phyloP scores from a whole-genome alignment of 1,284 basidiomycete species.

The Boletus mariae region DNA sequence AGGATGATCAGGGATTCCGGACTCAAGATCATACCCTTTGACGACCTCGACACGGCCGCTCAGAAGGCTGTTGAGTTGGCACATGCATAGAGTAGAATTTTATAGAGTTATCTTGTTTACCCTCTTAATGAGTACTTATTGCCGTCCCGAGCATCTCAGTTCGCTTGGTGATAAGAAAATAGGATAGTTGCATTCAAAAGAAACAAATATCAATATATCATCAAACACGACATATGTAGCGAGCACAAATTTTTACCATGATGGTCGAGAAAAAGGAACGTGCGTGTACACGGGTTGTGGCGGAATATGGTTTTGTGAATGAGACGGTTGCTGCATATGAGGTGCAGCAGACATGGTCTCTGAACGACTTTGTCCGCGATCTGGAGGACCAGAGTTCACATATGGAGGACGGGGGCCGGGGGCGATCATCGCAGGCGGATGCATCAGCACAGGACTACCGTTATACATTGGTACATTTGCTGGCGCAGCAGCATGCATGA shows the following conservation, averaged over 20 bases:
- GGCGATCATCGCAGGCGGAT: constrained; percentile 42
- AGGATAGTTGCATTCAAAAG: constrained; percentile 31
- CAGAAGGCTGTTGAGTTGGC: constrained; percentile 80
- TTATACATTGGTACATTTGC: constrained; percentile 49
- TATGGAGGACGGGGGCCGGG: constrained; percentile 30
- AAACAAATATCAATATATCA: constrained; percentile 35
- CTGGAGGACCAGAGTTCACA: constrained; percentile 23
- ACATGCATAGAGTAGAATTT: constrained; percentile 28
- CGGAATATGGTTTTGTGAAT: constrained; percentile 28
- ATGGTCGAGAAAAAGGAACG: constrained; percentile 35
- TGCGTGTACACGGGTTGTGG: constrained; percentile 32
- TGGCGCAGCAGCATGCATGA: constrained; percentile 52
- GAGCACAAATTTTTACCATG: constrained; percentile 37
- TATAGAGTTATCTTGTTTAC: constrained; percentile 18
- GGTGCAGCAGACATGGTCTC: constrained; percentile 24
- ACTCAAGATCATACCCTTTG: constrained; percentile 89
- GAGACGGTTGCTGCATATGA: constrained; percentile 30
- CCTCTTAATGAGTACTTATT: constrained; percentile 14
- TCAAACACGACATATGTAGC: constrained; percentile 19
- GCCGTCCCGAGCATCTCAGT: constrained; percentile 2
- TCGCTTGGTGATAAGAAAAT: constrained; percentile 15
- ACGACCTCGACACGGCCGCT: constrained; percentile 83
- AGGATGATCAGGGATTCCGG: constrained; percentile 93
- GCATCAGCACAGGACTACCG: constrained; percentile 66
- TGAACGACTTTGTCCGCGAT: constrained; percentile 30